Base-by-base conservation (phyloP, 306 rosid species). In the Adenanthera pavonina region DNA sequence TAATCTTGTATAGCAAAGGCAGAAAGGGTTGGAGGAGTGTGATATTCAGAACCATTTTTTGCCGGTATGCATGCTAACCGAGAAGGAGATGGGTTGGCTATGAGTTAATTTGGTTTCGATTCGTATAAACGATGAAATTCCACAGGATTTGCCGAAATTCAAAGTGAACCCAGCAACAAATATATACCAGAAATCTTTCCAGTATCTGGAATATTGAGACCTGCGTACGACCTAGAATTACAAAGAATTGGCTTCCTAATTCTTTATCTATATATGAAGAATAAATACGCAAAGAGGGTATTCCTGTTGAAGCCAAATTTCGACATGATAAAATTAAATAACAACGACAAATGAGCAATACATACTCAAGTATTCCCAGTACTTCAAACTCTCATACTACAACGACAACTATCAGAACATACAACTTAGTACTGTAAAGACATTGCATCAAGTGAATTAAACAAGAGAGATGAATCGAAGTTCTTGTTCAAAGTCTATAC, bases 1-100 rank as follows among this genome's bases (percentile, higher is more conserved):
- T 11, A 76, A 57, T 83, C 86, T 78, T 90, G 92, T 25, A 25
- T 47, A 86, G 86, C 83, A 88, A 77, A 17, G 91, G 91, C 43
- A 90, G 77, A 86, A 90, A 90, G 91, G 60, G 88, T 86, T 49
- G 81, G 75, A 20, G 81, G 46, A 4, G 46, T 41, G 5, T 49
- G 54, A 49, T 3, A 2, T 48, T 10, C 52, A 48, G 15, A 48
- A 10, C 52, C 3, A 48, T 10, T 48, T 48, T 14, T 3, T 49
- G 54, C 54, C 46, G 7, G 7, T 41, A 2, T 7, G 15, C 52
- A 11, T 14, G 6, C 30, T 25, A 25, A 25, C n/a, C 54, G 6
- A 13, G 17, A 13, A 49, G n/a, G 10, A 46, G 61, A 12, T 20
- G 15, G 46, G 8, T 41, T 41, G 46, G 46, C 46, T 4, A 4